These are phyloP conservation scores for Cladorrhinum samala DNA, from an alignment of 495 filamentous ascomycete genomes.

Conservation along the genomic window DNA sequence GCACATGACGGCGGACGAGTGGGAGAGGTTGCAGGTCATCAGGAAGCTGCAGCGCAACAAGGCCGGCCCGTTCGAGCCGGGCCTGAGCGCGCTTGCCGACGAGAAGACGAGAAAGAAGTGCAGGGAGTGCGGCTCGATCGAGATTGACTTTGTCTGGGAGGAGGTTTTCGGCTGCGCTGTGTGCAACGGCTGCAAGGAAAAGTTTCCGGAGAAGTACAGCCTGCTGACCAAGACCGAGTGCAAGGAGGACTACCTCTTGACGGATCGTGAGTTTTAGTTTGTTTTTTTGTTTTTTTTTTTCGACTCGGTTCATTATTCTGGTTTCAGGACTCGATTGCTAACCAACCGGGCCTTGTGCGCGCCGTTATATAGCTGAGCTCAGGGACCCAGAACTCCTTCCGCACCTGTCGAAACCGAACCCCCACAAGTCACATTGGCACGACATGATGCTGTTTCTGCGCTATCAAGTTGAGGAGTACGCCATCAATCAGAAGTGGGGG, in stretches of 20 bases:
- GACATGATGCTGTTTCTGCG: slow-evolving; percentile 97
- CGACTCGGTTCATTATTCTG: too few relatives aligned
- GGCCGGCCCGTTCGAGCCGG: slow-evolving; percentile 80
- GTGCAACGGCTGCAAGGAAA: slow-evolving; percentile 78
- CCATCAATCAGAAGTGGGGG: slow-evolving; percentile 79
- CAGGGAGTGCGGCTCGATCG: slow-evolving; percentile 71
- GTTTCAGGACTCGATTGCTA: too few relatives aligned
- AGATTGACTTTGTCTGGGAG: slow-evolving; percentile 94
- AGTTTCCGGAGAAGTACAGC: slow-evolving; percentile 82
- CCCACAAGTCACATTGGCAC: slow-evolving; percentile 92
- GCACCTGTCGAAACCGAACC: slow-evolving; percentile 83
- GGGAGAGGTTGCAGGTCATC: slow-evolving; percentile 75
- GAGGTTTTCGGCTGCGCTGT: slow-evolving; percentile 67
- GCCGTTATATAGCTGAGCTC: slow-evolving; percentile 57
- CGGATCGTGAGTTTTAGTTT: slow-evolving; percentile 62
- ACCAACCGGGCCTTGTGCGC: too few relatives aligned
- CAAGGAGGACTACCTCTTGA: slow-evolving; percentile 89
- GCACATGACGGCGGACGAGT: slow-evolving; percentile 87
- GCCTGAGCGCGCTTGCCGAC: slow-evolving; percentile 61
- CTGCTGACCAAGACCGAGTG: slow-evolving; percentile 95
- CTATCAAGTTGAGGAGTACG: slow-evolving; percentile 90
- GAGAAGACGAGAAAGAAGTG: slow-evolving; percentile 65
- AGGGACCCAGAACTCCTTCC: slow-evolving; percentile 80
- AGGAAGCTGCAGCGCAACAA: slow-evolving; percentile 63
- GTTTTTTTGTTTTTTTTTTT: too few relatives aligned